Conservation (phyloP, 2,329 filamentous ascomycete genomes). For the Sporothrix humicola region DNA sequence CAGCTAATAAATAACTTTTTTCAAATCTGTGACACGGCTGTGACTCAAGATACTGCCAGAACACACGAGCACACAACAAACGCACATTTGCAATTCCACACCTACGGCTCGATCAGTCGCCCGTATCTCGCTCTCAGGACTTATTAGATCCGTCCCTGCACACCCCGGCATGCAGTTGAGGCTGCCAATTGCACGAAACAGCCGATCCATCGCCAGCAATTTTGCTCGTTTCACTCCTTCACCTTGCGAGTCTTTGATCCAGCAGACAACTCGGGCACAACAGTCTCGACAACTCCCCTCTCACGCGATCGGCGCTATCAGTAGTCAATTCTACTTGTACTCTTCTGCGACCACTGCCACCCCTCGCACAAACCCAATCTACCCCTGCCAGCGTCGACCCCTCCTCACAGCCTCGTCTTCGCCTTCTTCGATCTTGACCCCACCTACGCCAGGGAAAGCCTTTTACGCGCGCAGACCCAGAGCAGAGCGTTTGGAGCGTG, state of each 20-base stretch:
- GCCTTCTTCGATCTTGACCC: neutral
- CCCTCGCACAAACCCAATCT: neutral
- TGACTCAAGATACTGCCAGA: constrained; percentile 29
- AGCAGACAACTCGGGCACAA: neutral
- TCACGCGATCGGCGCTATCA: neutral
- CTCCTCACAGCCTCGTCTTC: constrained; percentile 23
- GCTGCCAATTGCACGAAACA: constrained; percentile 25
- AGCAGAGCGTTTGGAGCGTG: neutral
- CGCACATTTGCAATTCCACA: neutral
- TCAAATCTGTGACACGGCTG: constrained; percentile 27
- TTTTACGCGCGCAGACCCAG: constrained; percentile 21
- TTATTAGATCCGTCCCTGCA: constrained; percentile 14
- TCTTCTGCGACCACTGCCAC: neutral
- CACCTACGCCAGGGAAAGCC: neutral
- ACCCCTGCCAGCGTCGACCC: constrained; percentile 20
- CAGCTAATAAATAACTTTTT: constrained; percentile 11
- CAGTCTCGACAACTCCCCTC: neutral
- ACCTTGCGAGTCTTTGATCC: neutral
- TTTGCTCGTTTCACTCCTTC: constrained; percentile 14
- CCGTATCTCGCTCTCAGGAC: constrained; percentile 1
- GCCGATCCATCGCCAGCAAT: constrained; percentile 28
- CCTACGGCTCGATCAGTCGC: neutral
- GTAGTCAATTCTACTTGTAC: constrained; percentile 16
- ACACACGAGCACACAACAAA: neutral
- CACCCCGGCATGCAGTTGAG: constrained; percentile 35